Percentiles rank a stretch among this genome's conserved stretches.
phyloP scores from a whole-genome alignment of 1,139 yeast genomes.

The Lizanozyma gosingica region DNA sequence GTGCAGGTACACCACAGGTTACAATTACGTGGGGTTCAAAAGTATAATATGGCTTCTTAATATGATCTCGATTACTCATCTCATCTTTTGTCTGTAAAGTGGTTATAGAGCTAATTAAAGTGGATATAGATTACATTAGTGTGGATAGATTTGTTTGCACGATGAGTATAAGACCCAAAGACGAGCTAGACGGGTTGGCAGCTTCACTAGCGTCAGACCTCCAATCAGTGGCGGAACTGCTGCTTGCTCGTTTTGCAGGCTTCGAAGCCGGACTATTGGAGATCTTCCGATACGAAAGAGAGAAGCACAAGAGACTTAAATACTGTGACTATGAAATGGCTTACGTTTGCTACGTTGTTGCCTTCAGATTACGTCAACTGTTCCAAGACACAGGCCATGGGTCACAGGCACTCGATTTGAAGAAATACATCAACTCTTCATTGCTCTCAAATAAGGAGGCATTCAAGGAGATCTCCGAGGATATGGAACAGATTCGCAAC shows the following conservation, averaged over 20 bases:
- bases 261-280: conserved; percentile 13
- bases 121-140: too few relatives aligned
- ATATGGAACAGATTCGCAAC: neutral
- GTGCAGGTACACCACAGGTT: too few relatives aligned
- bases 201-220: neutral
- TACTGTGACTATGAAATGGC: conserved; percentile 35
- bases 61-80: too few relatives aligned
- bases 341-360: conserved; percentile 18
- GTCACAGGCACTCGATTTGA: conserved; percentile 13
- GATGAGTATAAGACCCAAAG: neutral
- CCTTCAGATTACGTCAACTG: conserved; percentile 8
- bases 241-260: neutral
- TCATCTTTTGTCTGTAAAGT: too few relatives aligned
- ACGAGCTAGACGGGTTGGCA: neutral
- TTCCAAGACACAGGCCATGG: conserved; percentile 7
- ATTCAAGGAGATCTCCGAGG: conserved; percentile 13
- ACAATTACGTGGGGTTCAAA: too few relatives aligned
- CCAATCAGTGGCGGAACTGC: neutral
- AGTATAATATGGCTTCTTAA: too few relatives aligned
- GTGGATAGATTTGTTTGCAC: too few relatives aligned
- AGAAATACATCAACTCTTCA: conserved; percentile 3
- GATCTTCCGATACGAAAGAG: conserved; percentile 23
- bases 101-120: too few relatives aligned
- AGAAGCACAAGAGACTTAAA: conserved; percentile 17
- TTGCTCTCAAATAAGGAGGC: conserved; percentile 15